Evolutionary conservation across 495 filamentous ascomycete species (phyloP), one percentile per base, ranked within the genome.

Genomic region (Podospora comata): DNA sequence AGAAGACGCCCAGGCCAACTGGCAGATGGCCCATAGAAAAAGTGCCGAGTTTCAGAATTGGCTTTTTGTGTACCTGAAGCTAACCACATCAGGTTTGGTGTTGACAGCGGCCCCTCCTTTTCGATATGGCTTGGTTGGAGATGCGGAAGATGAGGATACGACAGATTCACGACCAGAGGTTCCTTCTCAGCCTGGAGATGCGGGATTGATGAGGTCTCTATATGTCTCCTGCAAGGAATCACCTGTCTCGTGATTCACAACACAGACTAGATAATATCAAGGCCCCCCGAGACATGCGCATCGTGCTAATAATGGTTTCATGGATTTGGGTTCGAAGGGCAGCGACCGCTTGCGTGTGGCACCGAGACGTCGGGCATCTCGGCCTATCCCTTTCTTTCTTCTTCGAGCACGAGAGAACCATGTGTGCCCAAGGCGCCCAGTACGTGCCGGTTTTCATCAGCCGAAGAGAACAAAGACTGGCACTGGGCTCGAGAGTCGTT

Each of bases 21-120:
- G 15, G 39, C 39, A 48, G 15, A 48, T 48, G 39, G 13, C 39
- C 39, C 39, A 48, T 5, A 48, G 13, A 26, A 58, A 58, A 58
- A 58, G 55, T 58, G 55, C 55, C 55, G 55, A 26, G 23, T 58
- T 58, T 58, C 55, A 58, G 23, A 58, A 26, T 20, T 58, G 55
- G 23, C 55, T 20, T 58, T 48, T 58, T 23, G 55, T 58, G 55
- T 58, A 58, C 55, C 55, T 58, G 55, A 58, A 58, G 55, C 55
- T 58, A 58, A 58, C 55, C 55, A 2, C 5, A 58, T 58, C 23
- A 26, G 23, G 55, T 4, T 20, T 58, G 55, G 55, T 58, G n/a
- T 58, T 26, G 19, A 58, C 6, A 58, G 55, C n/a, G 13, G 23
- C 55, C 55, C 55, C 55, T 58, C 55, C 55, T 20, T 56, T 4